Base-by-base conservation (phyloP, 192 early-diverging fungal genomes). In the Kappamyces sp. region DNA sequence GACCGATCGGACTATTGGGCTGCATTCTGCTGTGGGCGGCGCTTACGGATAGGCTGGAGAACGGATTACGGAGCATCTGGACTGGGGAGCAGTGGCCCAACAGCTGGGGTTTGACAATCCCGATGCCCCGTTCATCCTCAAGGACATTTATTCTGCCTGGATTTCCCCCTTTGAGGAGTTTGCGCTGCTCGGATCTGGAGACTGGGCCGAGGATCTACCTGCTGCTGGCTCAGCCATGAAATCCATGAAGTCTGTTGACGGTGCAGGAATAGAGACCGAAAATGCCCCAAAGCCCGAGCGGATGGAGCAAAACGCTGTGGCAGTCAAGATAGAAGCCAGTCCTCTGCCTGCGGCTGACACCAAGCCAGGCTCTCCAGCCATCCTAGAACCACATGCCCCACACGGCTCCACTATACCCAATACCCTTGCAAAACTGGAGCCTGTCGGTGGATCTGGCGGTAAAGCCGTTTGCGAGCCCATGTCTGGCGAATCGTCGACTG, bases 51-150 rank as follows among this genome's bases (percentile, higher is more conserved):
- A 49, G 34, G 48, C 48, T 32, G 34, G 48, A 39, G 29, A 38
- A 22, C 50, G 64, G 86, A 88, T 91, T 47, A 86, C 84, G 22
- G 54, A 74, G 9, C 63, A 71, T 50, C 91, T 89, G 58, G 79
- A 84, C 49, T 96, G 93, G 93, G 82, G 85, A n/a, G 85, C 88
- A 63, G 87, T 96, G 37, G 89, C 88, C 14, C 78, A 59, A 6
- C 64, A 66, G 0, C 51, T 75, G 39, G 76, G 76, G 3, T 39
- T 68, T 15, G 60, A 49, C 15, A 61, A 64, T 45, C 62, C 69
- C 14, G 59, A 60, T 6, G 39, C 59, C 35, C 52, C 69, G 42
- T 50, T 66, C 57, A 60, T 47, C 22, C 52, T 72, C 30, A 72
- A 70, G 47, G 45, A 32, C 31, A 43, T 67, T 4, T 80, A 78